Base-by-base conservation (phyloP, 1,284 basidiomycete genomes). In the Coniophora puteana region DNA sequence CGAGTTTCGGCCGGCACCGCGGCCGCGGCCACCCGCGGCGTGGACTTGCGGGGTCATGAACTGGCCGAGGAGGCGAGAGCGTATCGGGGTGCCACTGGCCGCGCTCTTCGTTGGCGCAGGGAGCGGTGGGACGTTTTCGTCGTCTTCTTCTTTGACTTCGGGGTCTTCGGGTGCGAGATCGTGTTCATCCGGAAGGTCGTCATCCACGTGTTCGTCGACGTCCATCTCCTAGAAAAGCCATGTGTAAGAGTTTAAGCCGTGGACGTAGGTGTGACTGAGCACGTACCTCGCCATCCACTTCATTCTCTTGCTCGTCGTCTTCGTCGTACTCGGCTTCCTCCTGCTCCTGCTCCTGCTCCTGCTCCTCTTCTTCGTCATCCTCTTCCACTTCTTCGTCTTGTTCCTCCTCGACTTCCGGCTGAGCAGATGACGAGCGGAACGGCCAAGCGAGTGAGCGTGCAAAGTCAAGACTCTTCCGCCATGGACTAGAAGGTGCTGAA, bases 21-120 rank as follows among this genome's bases (percentile, higher is more conserved):
- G 45, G 29, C 48, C 47, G 10, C 51, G 30, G 36, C 46, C 43
- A 30, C 50, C 36, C 25, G 21, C 16, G 27, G 37, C 11, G 27
- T 36, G 13, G 8, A 53, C 51, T 44, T 69, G 77, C 1, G 78
- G 78, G 1, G 78, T 80, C 73, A 76, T 76, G 59, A 81, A 82
- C 4, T 64, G 59, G 12, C 71, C 60, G 12, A 63, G 49, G 21
- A 44, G 40, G 23, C 33, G 42, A 14, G 51, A 40, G 33, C 38
- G 41, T 27, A 38, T 16, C 31, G 51, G 42, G 31, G 40, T 26
- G 43, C 20, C 8, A 36, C 14, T 14, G n/a, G 32, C 20, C 13
- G 24, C 22, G 5, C 25, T 22, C 7, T 14, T 18, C 13, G 20
- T 18, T 14, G 8, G 12, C 11, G 45, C 28, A 36, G 46, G 3